A percentile compares a stretch with the other conserved stretches of the same genome.
Conservation (phyloP, 1,284 basidiomycete genomes). For the Pseudozyma pruni region DNA sequence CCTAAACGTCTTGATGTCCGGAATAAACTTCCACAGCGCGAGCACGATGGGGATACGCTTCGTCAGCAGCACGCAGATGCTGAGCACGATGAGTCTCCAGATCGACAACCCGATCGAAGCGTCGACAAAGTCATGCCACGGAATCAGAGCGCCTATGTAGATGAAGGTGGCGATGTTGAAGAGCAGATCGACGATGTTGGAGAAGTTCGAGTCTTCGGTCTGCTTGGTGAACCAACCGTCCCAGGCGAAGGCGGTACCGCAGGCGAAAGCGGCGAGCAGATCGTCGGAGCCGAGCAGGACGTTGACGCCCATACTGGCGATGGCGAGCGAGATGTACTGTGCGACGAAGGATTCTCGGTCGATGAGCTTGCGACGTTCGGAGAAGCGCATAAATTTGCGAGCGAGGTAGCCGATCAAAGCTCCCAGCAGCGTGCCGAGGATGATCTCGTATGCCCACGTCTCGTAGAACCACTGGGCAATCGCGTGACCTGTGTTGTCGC, state of each 20-base stretch:
- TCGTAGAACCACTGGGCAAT: slow-evolving; percentile 68
- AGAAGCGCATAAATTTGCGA: slow-evolving; percentile 94
- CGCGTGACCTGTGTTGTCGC: slow-evolving; percentile 75
- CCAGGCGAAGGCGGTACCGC: slow-evolving; percentile 97
- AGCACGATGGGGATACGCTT: slow-evolving; percentile 66
- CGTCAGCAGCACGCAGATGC: slow-evolving; percentile 59
- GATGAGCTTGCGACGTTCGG: slow-evolving; percentile 86
- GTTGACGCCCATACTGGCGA: slow-evolving; percentile 78
- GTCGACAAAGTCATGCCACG: slow-evolving; percentile 63
- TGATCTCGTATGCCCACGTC: slow-evolving; percentile 78
- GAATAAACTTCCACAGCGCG: slow-evolving; percentile 65
- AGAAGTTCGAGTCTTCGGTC: slow-evolving; percentile 85
- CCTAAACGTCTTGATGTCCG: slow-evolving; percentile 67
- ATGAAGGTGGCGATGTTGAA: slow-evolving; percentile 67
- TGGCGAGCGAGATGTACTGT: slow-evolving; percentile 83
- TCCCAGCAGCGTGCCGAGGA: slow-evolving; percentile 83
- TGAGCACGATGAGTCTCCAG: slow-evolving; percentile 63
- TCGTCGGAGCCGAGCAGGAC: slow-evolving; percentile 66
- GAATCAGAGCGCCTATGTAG: slow-evolving; percentile 68
- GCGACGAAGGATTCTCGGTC: slow-evolving; percentile 94
- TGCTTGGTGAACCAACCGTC: slow-evolving; percentile 91
- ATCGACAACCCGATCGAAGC: slow-evolving; percentile 49
- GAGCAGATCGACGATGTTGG: slow-evolving; percentile 90
- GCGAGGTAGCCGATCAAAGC: slow-evolving; percentile 82
- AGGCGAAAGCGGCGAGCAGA: slow-evolving; percentile 81